Percentiles rank a stretch among this genome's conserved stretches.
These are phyloP conservation scores for Trametes coccinea DNA, from an alignment of 768 basidiomycete species.

Conservation along the genomic window DNA sequence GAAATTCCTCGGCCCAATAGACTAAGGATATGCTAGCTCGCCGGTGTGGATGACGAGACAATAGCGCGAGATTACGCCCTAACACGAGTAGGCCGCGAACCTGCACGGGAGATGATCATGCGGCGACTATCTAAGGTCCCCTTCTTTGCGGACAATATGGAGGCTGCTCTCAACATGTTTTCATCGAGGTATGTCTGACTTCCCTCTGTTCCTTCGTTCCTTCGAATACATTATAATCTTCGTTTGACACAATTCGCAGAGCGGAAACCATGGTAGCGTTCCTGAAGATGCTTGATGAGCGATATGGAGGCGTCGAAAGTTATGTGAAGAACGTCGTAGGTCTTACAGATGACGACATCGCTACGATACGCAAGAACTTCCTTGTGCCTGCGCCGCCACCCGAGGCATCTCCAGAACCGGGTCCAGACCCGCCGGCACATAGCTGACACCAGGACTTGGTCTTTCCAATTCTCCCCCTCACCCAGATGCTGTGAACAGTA, in stretches of 20 bases:
- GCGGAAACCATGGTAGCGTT: constrained; percentile 78
- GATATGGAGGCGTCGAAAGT: constrained; percentile 67
- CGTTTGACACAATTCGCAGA: constrained; percentile 35
- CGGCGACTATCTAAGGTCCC: constrained; percentile 68
- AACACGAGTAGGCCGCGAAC: constrained; percentile 78
- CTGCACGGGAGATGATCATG: constrained; percentile 70
- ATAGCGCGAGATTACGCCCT: constrained; percentile 77
- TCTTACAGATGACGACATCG: constrained; percentile 64
- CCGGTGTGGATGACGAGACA: constrained; percentile 62
- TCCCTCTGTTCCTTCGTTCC: no score
- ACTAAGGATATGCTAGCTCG: constrained; percentile 48
- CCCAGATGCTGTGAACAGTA: background rate
- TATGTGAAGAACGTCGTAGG: constrained; percentile 60
- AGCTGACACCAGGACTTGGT: constrained; percentile 1
- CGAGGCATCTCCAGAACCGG: background rate
- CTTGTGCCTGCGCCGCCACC: constrained; percentile 13
- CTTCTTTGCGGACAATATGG: constrained; percentile 67
- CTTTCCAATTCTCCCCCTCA: background rate
- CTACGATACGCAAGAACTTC: constrained; percentile 58
- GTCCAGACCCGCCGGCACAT: background rate
- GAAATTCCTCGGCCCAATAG: background rate
- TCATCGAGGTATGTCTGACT: constrained; percentile 61
- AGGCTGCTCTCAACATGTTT: constrained; percentile 83
- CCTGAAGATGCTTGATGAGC: constrained; percentile 56
- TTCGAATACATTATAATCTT: no score